Base-by-base conservation (phyloP, 371 early-diverging fungal genomes). In the Synchytrium microbalum region DNA sequence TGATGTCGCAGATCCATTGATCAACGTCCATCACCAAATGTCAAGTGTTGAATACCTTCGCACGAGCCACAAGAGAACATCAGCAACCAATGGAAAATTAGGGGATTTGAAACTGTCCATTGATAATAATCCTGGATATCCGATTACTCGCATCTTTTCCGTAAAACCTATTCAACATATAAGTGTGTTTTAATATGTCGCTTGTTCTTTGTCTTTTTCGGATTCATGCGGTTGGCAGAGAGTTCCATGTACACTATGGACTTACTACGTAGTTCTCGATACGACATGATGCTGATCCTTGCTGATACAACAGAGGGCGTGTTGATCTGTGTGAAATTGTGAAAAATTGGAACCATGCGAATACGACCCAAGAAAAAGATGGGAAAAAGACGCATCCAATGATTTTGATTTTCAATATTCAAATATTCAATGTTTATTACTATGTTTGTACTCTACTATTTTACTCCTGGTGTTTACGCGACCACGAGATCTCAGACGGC, bases 11-110 rank as follows among this genome's bases (percentile, higher is more conserved):
- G n/a, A n/a, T n/a, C n/a, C n/a, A n/a, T n/a, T n/a, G n/a, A n/a
- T n/a, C n/a, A n/a, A n/a, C n/a, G n/a, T n/a, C n/a, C 14, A n/a
- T n/a, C 51, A n/a, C 51, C n/a, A 13, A n/a, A 51, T n/a, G 65
- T 19, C 28, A 67, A 19, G 57, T 2, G 32, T 30, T 32, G 31
- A 60, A 13, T 64, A 77, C 79, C 67, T 78, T 66, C 72, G 75
- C n/a, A 78, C 72, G 13, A 81, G 74, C 81, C 81, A 81, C 8
- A 59, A 56, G 32, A 81, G 70, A 19, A 76, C 67, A 32, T 76
- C 72, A 0, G 76, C 69, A 25, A 76, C 68, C 1, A 75, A 62
- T 13, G 70, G 74, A 66, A 81, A 81, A 60, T 79, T 78, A 19
- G 78, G 79, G 3, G 67, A 61, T 32, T 75, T 61, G 63, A 81